Conservation (phyloP, 2,329 filamentous ascomycete species). For the Sphaerulina vaccinii region DNA sequence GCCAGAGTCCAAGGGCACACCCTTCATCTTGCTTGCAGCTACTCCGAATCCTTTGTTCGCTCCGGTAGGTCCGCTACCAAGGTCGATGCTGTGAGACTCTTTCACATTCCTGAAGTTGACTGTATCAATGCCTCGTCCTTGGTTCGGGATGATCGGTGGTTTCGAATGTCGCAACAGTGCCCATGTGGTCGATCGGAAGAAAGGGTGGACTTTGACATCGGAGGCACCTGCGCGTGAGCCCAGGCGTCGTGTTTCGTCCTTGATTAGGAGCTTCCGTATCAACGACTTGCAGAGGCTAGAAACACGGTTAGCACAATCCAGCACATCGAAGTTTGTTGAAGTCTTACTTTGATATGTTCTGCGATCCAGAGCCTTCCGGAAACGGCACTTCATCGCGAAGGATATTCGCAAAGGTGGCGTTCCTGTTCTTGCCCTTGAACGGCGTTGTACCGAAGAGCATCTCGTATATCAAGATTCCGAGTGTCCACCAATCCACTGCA, state of each 20-base stretch:
- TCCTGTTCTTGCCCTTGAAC: conserved; percentile 99
- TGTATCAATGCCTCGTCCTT: conserved; percentile 86
- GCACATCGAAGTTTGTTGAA: neutral
- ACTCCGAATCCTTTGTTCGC: conserved; percentile 40
- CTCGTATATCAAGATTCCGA: conserved; percentile 96
- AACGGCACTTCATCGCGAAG: conserved; percentile 93
- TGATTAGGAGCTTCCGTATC: conserved; percentile 94
- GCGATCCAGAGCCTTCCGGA: conserved; percentile 79
- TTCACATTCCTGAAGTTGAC: conserved; percentile 98
- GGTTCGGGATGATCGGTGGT: conserved; percentile 90
- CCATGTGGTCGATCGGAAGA: conserved; percentile 96
- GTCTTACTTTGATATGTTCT: conserved; percentile 87
- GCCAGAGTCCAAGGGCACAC: conserved; percentile 82
- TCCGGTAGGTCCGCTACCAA: conserved; percentile 54
- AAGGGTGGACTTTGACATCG: conserved; percentile 92
- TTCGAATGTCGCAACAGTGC: conserved; percentile 96
- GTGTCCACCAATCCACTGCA: conserved; percentile 98
- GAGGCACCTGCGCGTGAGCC: conserved; percentile 93
- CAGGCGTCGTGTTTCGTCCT: conserved; percentile 90
- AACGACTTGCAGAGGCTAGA: conserved; percentile 88
- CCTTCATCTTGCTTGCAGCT: conserved; percentile 56
- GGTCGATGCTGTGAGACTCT: conserved; percentile 92
- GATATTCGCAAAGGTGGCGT: conserved; percentile 97
- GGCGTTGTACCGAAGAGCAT: conserved; percentile 98
- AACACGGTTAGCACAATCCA: conserved; percentile 12